phyloP scores from a whole-genome alignment of 768 basidiomycete genomes.

The Fistulinella prunicolor region DNA sequence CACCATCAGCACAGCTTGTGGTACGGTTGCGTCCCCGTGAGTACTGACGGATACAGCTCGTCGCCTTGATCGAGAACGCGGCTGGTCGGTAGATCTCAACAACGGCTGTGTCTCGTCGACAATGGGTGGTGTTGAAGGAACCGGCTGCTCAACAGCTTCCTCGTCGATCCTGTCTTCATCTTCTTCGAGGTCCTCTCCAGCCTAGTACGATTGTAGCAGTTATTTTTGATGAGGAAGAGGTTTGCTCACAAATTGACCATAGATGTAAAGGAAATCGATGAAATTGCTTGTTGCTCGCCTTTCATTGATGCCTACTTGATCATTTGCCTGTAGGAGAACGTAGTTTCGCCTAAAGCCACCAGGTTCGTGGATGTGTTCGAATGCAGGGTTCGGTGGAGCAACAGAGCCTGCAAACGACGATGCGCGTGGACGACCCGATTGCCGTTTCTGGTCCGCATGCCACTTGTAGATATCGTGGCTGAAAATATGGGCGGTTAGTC shows the following conservation, averaged over 20 bases:
- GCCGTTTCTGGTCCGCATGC: constrained; percentile 71
- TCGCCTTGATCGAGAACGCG: constrained; percentile 54
- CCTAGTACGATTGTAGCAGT: constrained; percentile 43
- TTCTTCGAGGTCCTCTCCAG: constrained; percentile 89
- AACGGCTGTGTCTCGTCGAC: constrained; percentile 55
- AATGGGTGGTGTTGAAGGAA: constrained; percentile 1
- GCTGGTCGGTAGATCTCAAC: constrained; percentile 38
- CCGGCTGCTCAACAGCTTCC: constrained; percentile 38
- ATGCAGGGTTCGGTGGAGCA: constrained; percentile 62
- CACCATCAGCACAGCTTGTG: constrained; percentile 93
- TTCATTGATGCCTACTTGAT: constrained; percentile 61
- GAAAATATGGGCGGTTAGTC: constrained; percentile 8
- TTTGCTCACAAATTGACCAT: constrained; percentile 88
- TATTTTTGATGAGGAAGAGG: background rate
- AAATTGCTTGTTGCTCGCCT: constrained; percentile 74
- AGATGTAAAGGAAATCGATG: constrained; percentile 91
- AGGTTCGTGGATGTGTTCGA: constrained; percentile 93
- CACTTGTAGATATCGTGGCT: constrained; percentile 96
- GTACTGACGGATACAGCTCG: constrained; percentile 54
- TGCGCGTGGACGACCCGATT: constrained; percentile 60
- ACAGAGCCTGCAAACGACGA: constrained; percentile 63
- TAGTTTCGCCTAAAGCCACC: constrained; percentile 94
- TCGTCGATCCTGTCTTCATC: constrained; percentile 69
- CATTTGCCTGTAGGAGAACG: constrained; percentile 66
- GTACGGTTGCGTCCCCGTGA: constrained; percentile 84